These are phyloP conservation scores for Glomus cerebriforme DNA, from an alignment of 192 early-diverging fungal species.

Conservation along the genomic window DNA sequence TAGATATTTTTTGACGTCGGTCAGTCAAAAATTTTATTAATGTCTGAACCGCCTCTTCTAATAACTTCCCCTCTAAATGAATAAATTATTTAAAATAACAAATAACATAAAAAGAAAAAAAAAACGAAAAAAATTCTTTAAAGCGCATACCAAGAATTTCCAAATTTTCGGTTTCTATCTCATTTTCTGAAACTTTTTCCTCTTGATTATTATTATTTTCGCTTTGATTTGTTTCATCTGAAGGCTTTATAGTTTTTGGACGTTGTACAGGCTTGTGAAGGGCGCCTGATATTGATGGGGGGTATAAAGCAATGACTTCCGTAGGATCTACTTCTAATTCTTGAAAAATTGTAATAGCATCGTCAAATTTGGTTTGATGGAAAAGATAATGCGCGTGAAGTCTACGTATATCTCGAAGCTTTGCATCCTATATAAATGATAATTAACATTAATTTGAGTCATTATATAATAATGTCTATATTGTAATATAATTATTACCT, in stretches of 20 bases:
- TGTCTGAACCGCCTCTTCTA: constrained; percentile 60
- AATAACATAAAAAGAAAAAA: constrained; percentile 16
- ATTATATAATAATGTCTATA: not conserved
- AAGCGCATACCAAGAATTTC: not conserved
- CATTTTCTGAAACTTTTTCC: not conserved
- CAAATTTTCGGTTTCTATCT: not conserved
- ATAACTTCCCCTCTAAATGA: constrained; percentile 55
- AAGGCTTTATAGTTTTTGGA: not conserved
- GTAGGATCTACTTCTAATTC: constrained; percentile 66
- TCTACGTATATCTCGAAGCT: constrained; percentile 61
- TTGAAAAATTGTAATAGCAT: constrained; percentile 64
- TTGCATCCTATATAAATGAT: constrained; percentile 45
- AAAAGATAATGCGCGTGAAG: constrained; percentile 76
- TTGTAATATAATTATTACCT: constrained; percentile 35
- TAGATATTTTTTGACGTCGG: constrained; percentile 75
- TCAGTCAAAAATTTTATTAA: constrained; percentile 89
- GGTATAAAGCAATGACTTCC: constrained; percentile 71
- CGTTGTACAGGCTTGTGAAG: constrained; percentile 36
- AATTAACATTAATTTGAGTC: not conserved
- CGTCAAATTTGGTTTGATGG: constrained; percentile 63
- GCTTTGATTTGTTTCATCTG: not conserved
- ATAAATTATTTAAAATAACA: not conserved
- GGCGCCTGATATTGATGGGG: constrained; percentile 66
- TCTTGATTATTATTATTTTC: not conserved
- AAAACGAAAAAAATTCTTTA: not conserved